Conservation (phyloP, 495 filamentous ascomycete genomes). For the Hyaloscypha hepaticicola region DNA sequence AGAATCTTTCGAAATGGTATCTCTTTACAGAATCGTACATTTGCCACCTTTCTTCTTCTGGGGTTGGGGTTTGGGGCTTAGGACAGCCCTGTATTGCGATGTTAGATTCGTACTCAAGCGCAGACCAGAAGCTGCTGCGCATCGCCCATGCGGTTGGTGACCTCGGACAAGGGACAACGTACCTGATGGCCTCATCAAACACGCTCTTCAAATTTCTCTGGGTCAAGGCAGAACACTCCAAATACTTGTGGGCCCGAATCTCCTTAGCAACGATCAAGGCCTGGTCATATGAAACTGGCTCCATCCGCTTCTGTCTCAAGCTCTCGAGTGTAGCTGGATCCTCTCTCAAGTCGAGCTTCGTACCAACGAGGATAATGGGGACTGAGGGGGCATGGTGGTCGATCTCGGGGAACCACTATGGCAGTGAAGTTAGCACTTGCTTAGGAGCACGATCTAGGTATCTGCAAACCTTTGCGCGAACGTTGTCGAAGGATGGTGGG, state of each 20-base stretch:
- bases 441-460: slow-evolving; percentile 21
- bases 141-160: neutral
- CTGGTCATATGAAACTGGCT: slow-evolving; percentile 86
- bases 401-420: slow-evolving; percentile 86
- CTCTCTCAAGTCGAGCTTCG: slow-evolving; percentile 94
- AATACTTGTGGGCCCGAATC: slow-evolving; percentile 89
- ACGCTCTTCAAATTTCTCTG: slow-evolving; percentile 96
- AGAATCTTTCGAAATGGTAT: neutral
- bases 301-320: slow-evolving; percentile 83
- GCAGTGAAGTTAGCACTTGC: slow-evolving; percentile 11
- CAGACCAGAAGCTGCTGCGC: neutral
- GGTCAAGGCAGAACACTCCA: slow-evolving; percentile 97
- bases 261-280: slow-evolving; percentile 84
- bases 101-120: neutral
- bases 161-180: slow-evolving; percentile 22
- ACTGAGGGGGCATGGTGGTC: slow-evolving; percentile 94
- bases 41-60: slow-evolving; percentile 63
- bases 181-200: slow-evolving; percentile 97
- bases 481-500: slow-evolving; percentile 96
- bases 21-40: slow-evolving; percentile 72
- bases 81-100: slow-evolving; percentile 56
- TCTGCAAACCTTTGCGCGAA: slow-evolving; percentile 78
- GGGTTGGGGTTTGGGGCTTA: slow-evolving; percentile 50
- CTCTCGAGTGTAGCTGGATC: slow-evolving; percentile 76
- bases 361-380: slow-evolving; percentile 95